Base-by-base conservation (phyloP, 768 basidiomycete species). In the Pisolithus albus region DNA sequence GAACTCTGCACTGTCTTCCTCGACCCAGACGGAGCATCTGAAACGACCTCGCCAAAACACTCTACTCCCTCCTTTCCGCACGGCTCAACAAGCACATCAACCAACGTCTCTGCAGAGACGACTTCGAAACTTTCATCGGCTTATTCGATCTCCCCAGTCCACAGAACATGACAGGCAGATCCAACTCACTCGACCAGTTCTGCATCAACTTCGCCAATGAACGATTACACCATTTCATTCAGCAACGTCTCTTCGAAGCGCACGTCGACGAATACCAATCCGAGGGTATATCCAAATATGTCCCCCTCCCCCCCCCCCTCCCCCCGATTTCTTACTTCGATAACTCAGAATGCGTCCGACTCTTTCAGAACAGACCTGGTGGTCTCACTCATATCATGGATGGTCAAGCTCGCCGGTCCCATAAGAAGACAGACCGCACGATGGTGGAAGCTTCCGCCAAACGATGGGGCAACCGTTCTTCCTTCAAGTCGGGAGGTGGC, bases 71-170 rank as follows among this genome's bases (percentile, higher is more conserved):
- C 2, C 79, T 97, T 18, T 98, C 97, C 61, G 84, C 91, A 3
- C 97, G 94, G 94, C 70, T 98, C 53, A 95, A 94, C 65, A 95
- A 98, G 64, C 81, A 91, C 64, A 86, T 98, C 74, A 98, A 98
- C 65, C 88, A 96, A 59, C 88, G 88, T 38, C 81, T 99, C 15
- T 96, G 93, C 73, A 82, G 84, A 21, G 94, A 97, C 37, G 92
- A 96, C 63, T 99, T 92, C 56, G 75, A 79, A 4, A 90, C 88
- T 2, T 96, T 94, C 71, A 86, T 98, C 57, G 91, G 92, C 8
- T 77, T 98, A 34, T 86, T 98, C 62, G 93, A 99, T 66, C 81
- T 98, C 10, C 93, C 95, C 2, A 93, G 95, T 5, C 80, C 88
- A 5, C 92, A 96, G 67, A 94, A 96, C 69, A 80, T 92, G 70